Conservation (phyloP, 2,329 filamentous ascomycete species). For the Trichoderma arundinaceum region DNA sequence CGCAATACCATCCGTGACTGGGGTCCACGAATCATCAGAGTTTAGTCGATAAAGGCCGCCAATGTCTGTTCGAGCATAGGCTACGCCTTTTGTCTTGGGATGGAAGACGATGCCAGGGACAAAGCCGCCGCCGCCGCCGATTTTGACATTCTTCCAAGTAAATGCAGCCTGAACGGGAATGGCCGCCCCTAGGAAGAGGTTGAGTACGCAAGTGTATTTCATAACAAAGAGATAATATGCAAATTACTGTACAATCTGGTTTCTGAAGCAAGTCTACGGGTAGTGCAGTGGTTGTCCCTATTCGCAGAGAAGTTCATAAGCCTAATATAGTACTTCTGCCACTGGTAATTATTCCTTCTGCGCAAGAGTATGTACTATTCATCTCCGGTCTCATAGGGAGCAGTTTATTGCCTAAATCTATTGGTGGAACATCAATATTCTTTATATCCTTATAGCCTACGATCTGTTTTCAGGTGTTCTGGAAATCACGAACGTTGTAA, state of each 20-base stretch:
- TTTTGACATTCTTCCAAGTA: slow-evolving; percentile 25
- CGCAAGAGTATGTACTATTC: neutral
- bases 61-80: slow-evolving; percentile 23
- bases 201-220: neutral
- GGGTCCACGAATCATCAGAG: slow-evolving; percentile 19
- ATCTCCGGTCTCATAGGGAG: neutral
- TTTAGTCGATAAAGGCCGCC: slow-evolving; percentile 23
- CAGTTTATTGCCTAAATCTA: slow-evolving; percentile 20
- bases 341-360: neutral
- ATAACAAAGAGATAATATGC: neutral
- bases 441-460: slow-evolving; percentile 4
- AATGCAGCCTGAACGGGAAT: slow-evolving; percentile 20
- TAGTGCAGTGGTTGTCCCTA: too few relatives aligned
- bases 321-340: slow-evolving; percentile 1
- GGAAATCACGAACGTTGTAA: neutral
- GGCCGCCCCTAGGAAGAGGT: slow-evolving; percentile 6
- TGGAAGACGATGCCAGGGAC: slow-evolving; percentile 25
- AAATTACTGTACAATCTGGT: neutral
- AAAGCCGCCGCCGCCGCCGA: slow-evolving; percentile 25
- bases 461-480: neutral
- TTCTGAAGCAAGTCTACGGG: neutral
- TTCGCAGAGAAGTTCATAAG: neutral
- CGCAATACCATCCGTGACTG: slow-evolving; percentile 7
- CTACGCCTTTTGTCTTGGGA: slow-evolving; percentile 17
- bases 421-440: neutral